Evolutionary conservation across 345 rosid species (phyloP), one percentile per base, ranked within the genome.

Genomic region (Mangifera indica): DNA sequence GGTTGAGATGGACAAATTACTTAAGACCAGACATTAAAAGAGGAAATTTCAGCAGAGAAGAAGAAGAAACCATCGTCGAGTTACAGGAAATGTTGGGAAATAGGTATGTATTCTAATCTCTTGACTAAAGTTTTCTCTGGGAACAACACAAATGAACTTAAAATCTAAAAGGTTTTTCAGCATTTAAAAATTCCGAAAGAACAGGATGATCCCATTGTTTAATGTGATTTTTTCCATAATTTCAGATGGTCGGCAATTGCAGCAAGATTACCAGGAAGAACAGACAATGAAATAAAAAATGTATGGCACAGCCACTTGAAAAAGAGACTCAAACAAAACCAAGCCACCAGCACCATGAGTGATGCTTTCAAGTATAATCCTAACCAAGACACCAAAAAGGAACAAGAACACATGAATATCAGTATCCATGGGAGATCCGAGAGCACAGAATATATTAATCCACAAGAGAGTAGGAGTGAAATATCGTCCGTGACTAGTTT

Each of bases 231-330:
- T 25, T 5, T 6, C 42, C 26, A 22, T 9, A 18, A 21, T 54
- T 29, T 10, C 84, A 91, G 97, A 74, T 91, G 97, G 97, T 89
- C 97, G 34, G 87, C 95, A 29, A 91, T 91, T 37, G 97, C 97
- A 63, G 93, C 93, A 29, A 81, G 70, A 57, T 78, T 91, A 60
- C 97, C 93, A 7, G 97, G 95, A 74, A 69, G 97, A 49, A 91
- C 97, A 1, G 97, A 91, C 88, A 91, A 91, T 13, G 93, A 89
- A 79, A 91, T 91, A 13, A 91, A 91, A 76, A 91, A 91, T 34
- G 92, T 89, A 24, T 91, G 97, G 97, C 89, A 91, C 63, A 91
- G 93, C 66, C 90, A 88, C 75, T 74, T 91, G 78, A 91, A 89
- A 77, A 91, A 91, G 76, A 82, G 89, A 65, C 63, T 86, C 11